Conservation (phyloP, 1,139 yeast species). For the Candida glucosophila region DNA sequence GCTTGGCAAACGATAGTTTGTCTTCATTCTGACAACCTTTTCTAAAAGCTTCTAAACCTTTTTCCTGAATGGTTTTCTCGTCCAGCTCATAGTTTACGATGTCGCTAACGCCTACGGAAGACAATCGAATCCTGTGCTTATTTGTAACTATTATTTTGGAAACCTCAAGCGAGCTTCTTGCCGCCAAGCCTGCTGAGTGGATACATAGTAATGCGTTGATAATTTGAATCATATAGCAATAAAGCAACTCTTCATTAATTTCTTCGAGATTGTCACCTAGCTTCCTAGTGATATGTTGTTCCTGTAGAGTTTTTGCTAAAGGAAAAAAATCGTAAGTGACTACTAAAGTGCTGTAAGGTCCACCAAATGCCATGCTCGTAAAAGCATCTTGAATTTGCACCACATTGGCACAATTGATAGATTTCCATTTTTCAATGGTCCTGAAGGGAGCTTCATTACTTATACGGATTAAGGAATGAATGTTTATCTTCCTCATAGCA, state of each 20-base stretch:
- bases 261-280: slow-evolving; percentile 28
- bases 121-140: slow-evolving; percentile 62
- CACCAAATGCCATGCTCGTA: slow-evolving; percentile 81
- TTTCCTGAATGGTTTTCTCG: slow-evolving; percentile 12
- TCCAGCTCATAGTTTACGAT: slow-evolving; percentile 41
- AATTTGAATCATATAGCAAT: slow-evolving; percentile 72
- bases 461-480: slow-evolving; percentile 36
- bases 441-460: slow-evolving; percentile 45
- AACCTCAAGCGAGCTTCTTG: slow-evolving; percentile 52
- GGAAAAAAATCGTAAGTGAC: slow-evolving; percentile 37
- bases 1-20: slow-evolving; percentile 44
- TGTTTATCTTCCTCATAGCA: slow-evolving; percentile 64
- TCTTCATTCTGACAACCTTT: slow-evolving; percentile 42
- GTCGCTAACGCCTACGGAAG: slow-evolving; percentile 68
- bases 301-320: slow-evolving; percentile 20
- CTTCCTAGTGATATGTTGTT: slow-evolving; percentile 26
- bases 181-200: slow-evolving; percentile 56
- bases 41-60: slow-evolving; percentile 5
- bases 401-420: slow-evolving; percentile 46
- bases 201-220: slow-evolving; percentile 55
- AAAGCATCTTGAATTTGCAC: slow-evolving; percentile 74
- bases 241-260: slow-evolving; percentile 57
- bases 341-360: slow-evolving; percentile 39
- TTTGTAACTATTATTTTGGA: slow-evolving; percentile 66
- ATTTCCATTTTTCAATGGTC: slow-evolving; percentile 36